phyloP scores from a whole-genome alignment of 2,329 filamentous ascomycete species.

The Podosphaera aphanis region DNA sequence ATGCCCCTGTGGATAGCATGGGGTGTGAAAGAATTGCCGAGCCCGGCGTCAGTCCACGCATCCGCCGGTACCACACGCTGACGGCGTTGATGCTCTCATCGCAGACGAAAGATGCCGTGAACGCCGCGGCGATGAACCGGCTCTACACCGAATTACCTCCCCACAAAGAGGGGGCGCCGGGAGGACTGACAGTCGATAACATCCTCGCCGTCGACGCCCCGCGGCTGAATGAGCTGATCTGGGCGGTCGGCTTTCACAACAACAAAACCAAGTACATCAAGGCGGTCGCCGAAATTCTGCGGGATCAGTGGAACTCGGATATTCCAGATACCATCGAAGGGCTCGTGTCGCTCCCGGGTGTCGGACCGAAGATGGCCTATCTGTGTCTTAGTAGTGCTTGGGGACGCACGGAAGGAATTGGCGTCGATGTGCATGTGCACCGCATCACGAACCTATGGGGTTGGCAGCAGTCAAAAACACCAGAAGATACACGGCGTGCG shows the following conservation, averaged over 20 bases:
- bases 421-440: conserved; percentile 52
- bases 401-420: conserved; percentile 31
- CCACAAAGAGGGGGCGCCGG: conserved; percentile 11
- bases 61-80: conserved; percentile 44
- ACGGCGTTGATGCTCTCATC: conserved; percentile 48
- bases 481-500: conserved; percentile 40
- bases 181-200: conserved; percentile 36
- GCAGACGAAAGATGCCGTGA: conserved; percentile 55
- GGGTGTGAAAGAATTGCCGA: conserved; percentile 63
- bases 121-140: conserved; percentile 40
- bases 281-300: conserved; percentile 33
- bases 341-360: conserved; percentile 39
- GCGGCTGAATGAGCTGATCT: conserved; percentile 38
- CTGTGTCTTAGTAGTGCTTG: conserved; percentile 46
- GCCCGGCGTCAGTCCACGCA: conserved; percentile 22
- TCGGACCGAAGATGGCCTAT: conserved; percentile 57
- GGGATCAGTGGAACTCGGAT: conserved; percentile 34
- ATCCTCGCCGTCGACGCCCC: conserved; percentile 35
- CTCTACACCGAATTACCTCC: conserved; percentile 36
- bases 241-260: conserved; percentile 51
- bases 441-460: conserved; percentile 55
- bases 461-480: conserved; percentile 40
- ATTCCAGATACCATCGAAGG: conserved; percentile 44
- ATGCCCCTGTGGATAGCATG: conserved; percentile 93
- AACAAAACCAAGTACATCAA: conserved; percentile 54